Percentiles rank a stretch among this genome's conserved stretches.
Evolutionary conservation across 768 basidiomycete genomes (phyloP).

Genomic region (Trametes meyenii): DNA sequence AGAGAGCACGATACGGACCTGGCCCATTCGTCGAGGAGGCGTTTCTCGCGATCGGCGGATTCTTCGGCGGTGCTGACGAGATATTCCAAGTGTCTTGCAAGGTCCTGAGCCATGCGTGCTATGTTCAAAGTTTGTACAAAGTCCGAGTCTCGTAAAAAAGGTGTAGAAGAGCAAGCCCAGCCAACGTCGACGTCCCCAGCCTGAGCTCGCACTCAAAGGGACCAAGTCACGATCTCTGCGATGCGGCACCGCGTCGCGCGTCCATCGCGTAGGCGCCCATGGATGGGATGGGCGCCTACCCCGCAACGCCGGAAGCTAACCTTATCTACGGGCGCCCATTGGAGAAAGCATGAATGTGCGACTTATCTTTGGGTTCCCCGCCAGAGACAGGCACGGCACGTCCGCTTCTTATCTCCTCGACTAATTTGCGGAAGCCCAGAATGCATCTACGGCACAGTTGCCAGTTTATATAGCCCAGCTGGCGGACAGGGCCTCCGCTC

Average conservation of each 20-base stretch:
- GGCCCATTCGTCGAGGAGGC: slow-evolving; percentile 33
- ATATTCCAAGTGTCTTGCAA: slow-evolving; percentile 22
- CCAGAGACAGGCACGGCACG: neutral
- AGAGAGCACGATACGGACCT: slow-evolving; percentile 20
- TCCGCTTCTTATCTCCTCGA: slow-evolving; percentile 15
- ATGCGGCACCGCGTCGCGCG: neutral
- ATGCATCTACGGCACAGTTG: neutral
- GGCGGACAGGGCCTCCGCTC: neutral
- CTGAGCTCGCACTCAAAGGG: too few relatives aligned
- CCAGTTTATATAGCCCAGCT: slow-evolving; percentile 10
- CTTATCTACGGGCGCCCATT: neutral
- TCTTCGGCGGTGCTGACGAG: slow-evolving; percentile 28
- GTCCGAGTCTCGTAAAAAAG: neutral
- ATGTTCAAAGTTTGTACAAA: neutral
- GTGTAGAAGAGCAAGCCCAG: too few relatives aligned
- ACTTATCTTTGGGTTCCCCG: neutral
- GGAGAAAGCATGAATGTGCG: neutral
- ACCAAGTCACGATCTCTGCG: neutral
- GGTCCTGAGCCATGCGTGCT: neutral
- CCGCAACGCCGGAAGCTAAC: neutral
- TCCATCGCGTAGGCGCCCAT: slow-evolving; percentile 2
- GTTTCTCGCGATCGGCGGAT: slow-evolving; percentile 28
- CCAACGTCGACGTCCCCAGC: too few relatives aligned
- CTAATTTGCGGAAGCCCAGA: slow-evolving; percentile 11
- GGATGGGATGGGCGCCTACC: neutral